These are phyloP conservation scores for Echinosophora koreensis DNA, from an alignment of 306 rosid species.

Conservation along the genomic window DNA sequence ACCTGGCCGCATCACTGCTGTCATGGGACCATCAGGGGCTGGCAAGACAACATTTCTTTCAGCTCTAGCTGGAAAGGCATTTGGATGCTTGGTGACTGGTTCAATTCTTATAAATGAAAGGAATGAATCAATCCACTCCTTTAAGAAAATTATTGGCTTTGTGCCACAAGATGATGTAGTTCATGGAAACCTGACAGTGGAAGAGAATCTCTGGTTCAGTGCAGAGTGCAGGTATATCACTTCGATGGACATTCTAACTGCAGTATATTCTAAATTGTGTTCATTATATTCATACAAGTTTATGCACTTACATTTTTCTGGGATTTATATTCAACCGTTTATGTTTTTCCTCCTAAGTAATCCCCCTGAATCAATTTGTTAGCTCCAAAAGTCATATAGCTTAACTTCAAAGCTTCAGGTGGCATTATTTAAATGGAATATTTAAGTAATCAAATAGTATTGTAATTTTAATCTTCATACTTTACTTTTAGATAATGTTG, in stretches of 20 bases:
- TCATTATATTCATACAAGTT: constrained; percentile 11
- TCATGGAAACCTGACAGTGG: constrained; percentile 96
- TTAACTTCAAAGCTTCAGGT: neutral
- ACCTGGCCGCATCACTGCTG: constrained; percentile 94
- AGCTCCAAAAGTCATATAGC: neutral
- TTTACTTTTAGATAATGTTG: constrained; percentile 23
- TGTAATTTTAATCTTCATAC: constrained; percentile 1
- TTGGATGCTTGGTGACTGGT: constrained; percentile 81
- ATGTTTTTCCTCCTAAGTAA: neutral
- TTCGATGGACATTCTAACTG: constrained; percentile 44
- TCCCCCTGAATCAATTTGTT: constrained; percentile 16
- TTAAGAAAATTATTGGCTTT: constrained; percentile 91
- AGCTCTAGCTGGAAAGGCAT: constrained; percentile 89
- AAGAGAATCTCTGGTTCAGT: constrained; percentile 99
- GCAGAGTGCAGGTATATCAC: constrained; percentile 86
- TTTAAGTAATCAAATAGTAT: neutral
- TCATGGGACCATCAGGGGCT: constrained; percentile 99
- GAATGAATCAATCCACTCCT: constrained; percentile 81
- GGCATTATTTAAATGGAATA: neutral
- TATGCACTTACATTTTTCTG: constrained; percentile 3
- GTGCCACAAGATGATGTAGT: constrained; percentile 99
- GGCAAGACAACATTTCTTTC: constrained; percentile 97
- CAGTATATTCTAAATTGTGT: constrained; percentile 24
- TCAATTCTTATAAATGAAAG: constrained; percentile 84
- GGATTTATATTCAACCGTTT: neutral